Evolutionary conservation across 306 rosid species (phyloP).

Genomic region (Geum urbanum): DNA sequence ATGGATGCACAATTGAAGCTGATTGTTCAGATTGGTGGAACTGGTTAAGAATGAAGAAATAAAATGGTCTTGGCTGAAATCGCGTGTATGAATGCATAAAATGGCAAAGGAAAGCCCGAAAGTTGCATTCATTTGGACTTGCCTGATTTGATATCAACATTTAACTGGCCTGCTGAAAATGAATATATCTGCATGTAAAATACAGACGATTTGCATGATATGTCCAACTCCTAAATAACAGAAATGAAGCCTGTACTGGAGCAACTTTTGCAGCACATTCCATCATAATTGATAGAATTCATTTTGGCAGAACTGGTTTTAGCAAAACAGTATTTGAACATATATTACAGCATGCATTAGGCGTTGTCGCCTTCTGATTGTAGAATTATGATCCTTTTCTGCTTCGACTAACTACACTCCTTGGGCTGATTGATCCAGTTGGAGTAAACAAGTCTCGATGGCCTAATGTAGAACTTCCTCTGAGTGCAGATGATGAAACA

Average conservation of each 20-base stretch:
- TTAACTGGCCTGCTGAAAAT: neutral
- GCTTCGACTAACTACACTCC: slow-evolving; percentile 51
- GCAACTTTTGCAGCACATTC: slow-evolving; percentile 37
- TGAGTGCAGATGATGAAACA: slow-evolving; percentile 41
- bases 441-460: slow-evolving; percentile 39
- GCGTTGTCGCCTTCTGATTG: neutral
- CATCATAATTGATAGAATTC: slow-evolving; percentile 14
- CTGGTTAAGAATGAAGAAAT: no score
- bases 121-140: neutral
- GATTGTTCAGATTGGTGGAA: no score
- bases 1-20: no score
- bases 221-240: neutral
- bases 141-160: neutral
- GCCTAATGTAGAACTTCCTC: slow-evolving; percentile 50
- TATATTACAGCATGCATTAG: slow-evolving; percentile 18
- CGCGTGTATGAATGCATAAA: no score
- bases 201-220: neutral
- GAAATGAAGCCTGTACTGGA: slow-evolving; percentile 20
- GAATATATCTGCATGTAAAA: neutral
- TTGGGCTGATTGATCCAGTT: slow-evolving; percentile 25
- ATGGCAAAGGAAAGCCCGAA: neutral
- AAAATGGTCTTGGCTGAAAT: no score
- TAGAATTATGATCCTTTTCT: slow-evolving; percentile 46
- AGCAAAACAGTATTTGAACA: slow-evolving; percentile 20
- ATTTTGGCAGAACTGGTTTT: slow-evolving; percentile 27